Percentiles rank a stretch among this genome's conserved stretches.
Conservation (phyloP, 495 filamentous ascomycete genomes). For the Recurvomyces mirabilis region DNA sequence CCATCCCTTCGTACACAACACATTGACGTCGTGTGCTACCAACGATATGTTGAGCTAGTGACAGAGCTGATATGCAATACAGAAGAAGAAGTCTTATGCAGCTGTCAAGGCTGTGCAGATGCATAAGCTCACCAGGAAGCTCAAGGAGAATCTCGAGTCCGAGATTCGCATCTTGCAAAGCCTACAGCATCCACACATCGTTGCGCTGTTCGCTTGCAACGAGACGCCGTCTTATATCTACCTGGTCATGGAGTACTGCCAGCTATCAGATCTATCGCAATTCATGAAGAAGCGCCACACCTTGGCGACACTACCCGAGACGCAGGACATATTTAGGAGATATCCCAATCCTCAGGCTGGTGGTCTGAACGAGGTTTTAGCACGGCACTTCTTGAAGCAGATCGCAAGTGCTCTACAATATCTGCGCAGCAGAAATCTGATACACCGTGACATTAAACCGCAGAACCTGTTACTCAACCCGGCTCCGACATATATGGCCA, state of each 20-base stretch:
- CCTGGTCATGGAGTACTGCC: slow-evolving; percentile 97
- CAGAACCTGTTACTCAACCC: slow-evolving; percentile 90
- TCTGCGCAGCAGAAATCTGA: slow-evolving; percentile 68
- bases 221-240: slow-evolving; percentile 82
- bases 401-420: slow-evolving; percentile 86
- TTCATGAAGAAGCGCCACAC: slow-evolving; percentile 91
- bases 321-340: slow-evolving; percentile 74
- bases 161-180: slow-evolving; percentile 91
- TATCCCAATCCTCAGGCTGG: slow-evolving; percentile 74
- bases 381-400: slow-evolving; percentile 92
- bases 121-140: slow-evolving; percentile 79
- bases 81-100: slow-evolving; percentile 54
- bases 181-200: slow-evolving; percentile 91
- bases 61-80: slow-evolving; percentile 3
- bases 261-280: slow-evolving; percentile 79
- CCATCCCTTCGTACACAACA: background rate
- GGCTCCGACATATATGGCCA: slow-evolving; percentile 53
- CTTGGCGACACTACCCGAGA: slow-evolving; percentile 60
- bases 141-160: slow-evolving; percentile 87
- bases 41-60: too few relatives aligned
- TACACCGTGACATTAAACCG: slow-evolving; percentile 95
- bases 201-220: slow-evolving; percentile 84
- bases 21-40: too few relatives aligned
- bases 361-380: slow-evolving; percentile 85
- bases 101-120: slow-evolving; percentile 95